Conservation (phyloP, 2,329 filamentous ascomycete species). For the Zasmidium citrigriseum region DNA sequence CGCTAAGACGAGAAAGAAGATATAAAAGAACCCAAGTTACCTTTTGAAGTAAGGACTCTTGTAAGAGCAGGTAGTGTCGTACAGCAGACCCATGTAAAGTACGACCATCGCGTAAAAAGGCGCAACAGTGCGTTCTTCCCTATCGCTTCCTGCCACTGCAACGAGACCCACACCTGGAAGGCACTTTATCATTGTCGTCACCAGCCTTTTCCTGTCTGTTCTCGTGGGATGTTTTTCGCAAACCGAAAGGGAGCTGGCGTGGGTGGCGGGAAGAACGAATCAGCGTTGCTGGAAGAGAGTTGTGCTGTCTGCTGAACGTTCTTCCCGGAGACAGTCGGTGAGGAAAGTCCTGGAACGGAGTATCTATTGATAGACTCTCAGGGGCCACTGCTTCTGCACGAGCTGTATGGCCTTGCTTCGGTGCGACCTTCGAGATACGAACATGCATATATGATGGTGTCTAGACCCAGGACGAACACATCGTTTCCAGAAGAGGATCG, state of each 20-base stretch:
- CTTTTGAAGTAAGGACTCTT: constrained; percentile 1
- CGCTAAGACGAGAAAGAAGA: not conserved
- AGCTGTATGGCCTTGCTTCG: constrained; percentile 12
- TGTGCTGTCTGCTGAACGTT: not conserved
- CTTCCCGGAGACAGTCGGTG: not conserved
- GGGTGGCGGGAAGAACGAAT: not conserved
- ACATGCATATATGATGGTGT: constrained; percentile 1
- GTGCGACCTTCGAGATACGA: constrained; percentile 12
- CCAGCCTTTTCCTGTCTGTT: too few relatives aligned
- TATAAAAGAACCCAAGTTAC: constrained; percentile 3
- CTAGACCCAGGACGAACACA: not conserved
- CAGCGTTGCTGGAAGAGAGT: not conserved
- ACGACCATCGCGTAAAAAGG: constrained; percentile 15
- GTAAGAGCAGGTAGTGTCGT: not conserved
- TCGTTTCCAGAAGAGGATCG: not conserved
- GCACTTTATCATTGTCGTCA: not conserved
- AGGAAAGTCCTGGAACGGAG: not conserved
- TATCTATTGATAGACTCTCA: constrained; percentile 9
- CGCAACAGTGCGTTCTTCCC: constrained; percentile 2
- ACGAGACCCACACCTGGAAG: constrained; percentile 17
- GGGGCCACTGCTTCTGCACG: not conserved
- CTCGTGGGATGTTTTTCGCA: constrained; percentile 1
- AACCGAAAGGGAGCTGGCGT: too few relatives aligned
- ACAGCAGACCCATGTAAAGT: constrained; percentile 1
- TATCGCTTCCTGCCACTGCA: constrained; percentile 5